Evolutionary conservation across 805 yeast species (phyloP).

Genomic region (Yamadazyma tumulicola): DNA sequence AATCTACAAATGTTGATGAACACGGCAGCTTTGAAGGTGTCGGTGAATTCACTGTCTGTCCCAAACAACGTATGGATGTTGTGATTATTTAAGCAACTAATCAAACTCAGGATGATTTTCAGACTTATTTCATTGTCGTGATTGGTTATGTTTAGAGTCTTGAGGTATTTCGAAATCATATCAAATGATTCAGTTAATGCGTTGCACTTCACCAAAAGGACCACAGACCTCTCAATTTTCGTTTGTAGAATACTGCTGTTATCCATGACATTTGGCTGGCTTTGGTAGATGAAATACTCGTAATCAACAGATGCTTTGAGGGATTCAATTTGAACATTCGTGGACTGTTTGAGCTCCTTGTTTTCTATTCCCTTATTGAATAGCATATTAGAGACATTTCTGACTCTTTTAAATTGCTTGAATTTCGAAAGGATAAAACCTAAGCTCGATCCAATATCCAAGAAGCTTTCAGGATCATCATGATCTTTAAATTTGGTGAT

Average conservation of each 20-base stretch:
- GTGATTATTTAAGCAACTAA: neutral
- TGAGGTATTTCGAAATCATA: neutral
- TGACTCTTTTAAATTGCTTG: slow-evolving; percentile 37
- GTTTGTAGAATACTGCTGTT: neutral
- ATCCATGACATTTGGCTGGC: too few species aligned
- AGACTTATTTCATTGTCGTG: neutral
- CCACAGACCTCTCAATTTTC: neutral
- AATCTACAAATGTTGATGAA: neutral
- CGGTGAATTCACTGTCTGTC: slow-evolving; percentile 5
- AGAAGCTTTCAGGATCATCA: slow-evolving; percentile 2
- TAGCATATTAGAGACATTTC: slow-evolving; percentile 44
- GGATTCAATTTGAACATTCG: slow-evolving; percentile 9
- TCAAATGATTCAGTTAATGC: neutral
- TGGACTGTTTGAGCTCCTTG: slow-evolving; percentile 26
- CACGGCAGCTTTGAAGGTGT: slow-evolving; percentile 14
- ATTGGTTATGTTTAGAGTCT: neutral
- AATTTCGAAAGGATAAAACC: slow-evolving; percentile 13
- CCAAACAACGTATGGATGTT: slow-evolving; percentile 9
- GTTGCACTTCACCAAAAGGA: neutral
- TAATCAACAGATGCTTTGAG: slow-evolving; percentile 24
- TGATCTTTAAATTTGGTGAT: neutral
- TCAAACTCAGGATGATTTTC: neutral
- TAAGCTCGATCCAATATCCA: slow-evolving; percentile 1
- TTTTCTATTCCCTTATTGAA: too few species aligned
- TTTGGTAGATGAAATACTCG: slow-evolving; percentile 24